These are phyloP conservation scores for Fusarium transvaalense DNA, from an alignment of 2,329 filamentous ascomycete genomes.

Conservation along the genomic window DNA sequence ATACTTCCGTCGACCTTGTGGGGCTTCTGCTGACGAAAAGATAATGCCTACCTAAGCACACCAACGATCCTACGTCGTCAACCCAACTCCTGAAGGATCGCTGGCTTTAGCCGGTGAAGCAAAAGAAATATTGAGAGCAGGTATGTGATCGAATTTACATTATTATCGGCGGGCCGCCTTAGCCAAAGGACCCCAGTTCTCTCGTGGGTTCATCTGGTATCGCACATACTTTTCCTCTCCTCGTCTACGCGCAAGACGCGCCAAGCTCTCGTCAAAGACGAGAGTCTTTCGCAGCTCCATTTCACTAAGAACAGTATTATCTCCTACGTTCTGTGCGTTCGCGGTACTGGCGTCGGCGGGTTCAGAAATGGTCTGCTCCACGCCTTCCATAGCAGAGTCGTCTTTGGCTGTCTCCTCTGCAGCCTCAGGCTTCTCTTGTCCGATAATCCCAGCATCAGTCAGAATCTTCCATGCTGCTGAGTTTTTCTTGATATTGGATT, in stretches of 20 bases:
- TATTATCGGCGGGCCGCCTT: slow-evolving; percentile 62
- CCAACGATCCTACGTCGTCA: slow-evolving; percentile 21
- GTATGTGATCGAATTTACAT: slow-evolving; percentile 5
- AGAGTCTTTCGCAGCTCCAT: slow-evolving; percentile 68
- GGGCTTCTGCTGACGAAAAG: slow-evolving; percentile 39
- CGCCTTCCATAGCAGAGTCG: slow-evolving; percentile 57
- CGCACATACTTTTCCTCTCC: slow-evolving; percentile 78
- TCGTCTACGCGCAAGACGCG: slow-evolving; percentile 76
- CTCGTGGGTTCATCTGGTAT: slow-evolving; percentile 90
- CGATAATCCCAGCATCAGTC: slow-evolving; percentile 54
- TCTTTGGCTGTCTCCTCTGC: slow-evolving; percentile 31
- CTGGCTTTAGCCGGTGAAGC: slow-evolving; percentile 15
- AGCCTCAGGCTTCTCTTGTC: slow-evolving; percentile 50
- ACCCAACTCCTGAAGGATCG: slow-evolving; percentile 15
- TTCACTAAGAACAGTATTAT: slow-evolving; percentile 41
- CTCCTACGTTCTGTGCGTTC: slow-evolving; percentile 40
- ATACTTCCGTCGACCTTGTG: slow-evolving; percentile 33
- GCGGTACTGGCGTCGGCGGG: background rate
- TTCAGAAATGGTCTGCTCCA: slow-evolving; percentile 46
- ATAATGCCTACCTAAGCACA: slow-evolving; percentile 12
- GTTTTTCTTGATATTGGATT: slow-evolving; percentile 75
- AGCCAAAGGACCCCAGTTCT: slow-evolving; percentile 93
- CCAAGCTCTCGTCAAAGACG: slow-evolving; percentile 82
- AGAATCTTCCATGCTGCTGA: slow-evolving; percentile 80
- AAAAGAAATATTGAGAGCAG: background rate